Base-by-base conservation (phyloP, 129 eudicot genomes). In the Heracleum sosnowskyi region DNA sequence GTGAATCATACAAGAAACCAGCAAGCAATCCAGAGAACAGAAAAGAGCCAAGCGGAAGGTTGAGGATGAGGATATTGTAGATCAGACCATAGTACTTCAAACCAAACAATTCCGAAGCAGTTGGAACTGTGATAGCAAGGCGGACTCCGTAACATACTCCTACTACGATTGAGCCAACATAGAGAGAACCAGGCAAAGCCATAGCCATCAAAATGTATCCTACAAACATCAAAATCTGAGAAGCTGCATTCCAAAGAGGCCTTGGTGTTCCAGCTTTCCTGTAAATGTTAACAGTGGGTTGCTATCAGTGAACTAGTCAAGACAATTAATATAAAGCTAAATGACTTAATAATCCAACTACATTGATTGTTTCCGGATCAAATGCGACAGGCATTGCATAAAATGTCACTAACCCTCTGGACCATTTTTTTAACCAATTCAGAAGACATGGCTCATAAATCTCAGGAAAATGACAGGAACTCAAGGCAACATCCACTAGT, bases 91-190 rank as follows among this genome's bases (percentile, higher is more conserved):
- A 95, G 77, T 92, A 90, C 81, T 90, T 95, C 76, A 95, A 95
- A 5, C 99, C 99, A 36, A 95, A 95, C 72, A 95, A 86, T 62
- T 95, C 99, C 1, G 99, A 95, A 74, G 97, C 96, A 11, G 97
- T 89, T 1, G 99, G 99, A 69, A 95, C 97, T 0, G 99, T 87
- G 81, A 95, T 77, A 4, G 99, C 96, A 0, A 95, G 82, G 22
- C 99, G 96, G 42, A 95, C 95, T 4, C 99, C 99, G 22, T 95
- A 95, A 83, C 99, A 95, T 40, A 95, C 82, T 8, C 99, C 99
- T 16, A 95, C 99, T 4, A 95, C 89, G 33, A 88, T 82, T 1
- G 99, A 87, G 26, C 97, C 97, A 7, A 95, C 78, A 86, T 92
- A 95, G 68, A 95, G 91, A 2, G 97, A 90, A 11, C 99, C 99